These are phyloP conservation scores for Aspergillus udagawae DNA, from an alignment of 2,329 filamentous ascomycete species.

Conservation along the genomic window DNA sequence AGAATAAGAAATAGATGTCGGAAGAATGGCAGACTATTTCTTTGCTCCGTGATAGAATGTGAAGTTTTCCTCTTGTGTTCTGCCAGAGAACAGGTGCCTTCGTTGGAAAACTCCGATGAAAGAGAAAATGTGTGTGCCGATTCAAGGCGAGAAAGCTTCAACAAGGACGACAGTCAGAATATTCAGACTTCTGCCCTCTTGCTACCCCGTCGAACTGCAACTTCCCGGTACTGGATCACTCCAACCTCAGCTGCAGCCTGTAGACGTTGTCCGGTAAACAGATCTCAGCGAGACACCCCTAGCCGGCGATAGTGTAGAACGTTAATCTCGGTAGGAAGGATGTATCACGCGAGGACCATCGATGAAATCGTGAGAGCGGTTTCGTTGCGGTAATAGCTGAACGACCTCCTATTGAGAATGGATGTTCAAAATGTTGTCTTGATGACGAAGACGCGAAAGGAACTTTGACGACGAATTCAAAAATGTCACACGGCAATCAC, in stretches of 20 bases:
- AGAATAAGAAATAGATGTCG: conserved; percentile 1
- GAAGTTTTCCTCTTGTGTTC: conserved; percentile 13
- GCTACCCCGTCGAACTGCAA: conserved; percentile 27
- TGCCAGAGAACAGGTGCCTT: conserved; percentile 24
- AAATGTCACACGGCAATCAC: background rate
- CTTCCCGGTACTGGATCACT: conserved; percentile 21
- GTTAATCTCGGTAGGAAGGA: conserved; percentile 1
- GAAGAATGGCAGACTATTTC: background rate
- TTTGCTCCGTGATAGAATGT: background rate
- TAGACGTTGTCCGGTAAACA: conserved; percentile 3
- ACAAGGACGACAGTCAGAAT: conserved; percentile 22
- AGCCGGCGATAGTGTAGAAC: conserved; percentile 1
- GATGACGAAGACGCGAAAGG: conserved; percentile 6
- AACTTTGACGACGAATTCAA: background rate
- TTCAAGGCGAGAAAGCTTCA: conserved; percentile 22
- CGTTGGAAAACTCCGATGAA: conserved; percentile 17
- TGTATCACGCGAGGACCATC: conserved; percentile 27
- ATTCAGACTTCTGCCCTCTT: conserved; percentile 23
- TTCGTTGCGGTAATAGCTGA: conserved; percentile 9
- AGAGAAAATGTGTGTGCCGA: conserved; percentile 18
- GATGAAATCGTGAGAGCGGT: conserved; percentile 7
- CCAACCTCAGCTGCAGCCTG: conserved; percentile 14
- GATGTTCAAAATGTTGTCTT: background rate
- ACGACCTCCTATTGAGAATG: conserved; percentile 8
- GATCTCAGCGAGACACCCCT: conserved; percentile 7